Conservation (phyloP, 495 filamentous ascomycete genomes). For the Hyaloscypha hepaticicola region DNA sequence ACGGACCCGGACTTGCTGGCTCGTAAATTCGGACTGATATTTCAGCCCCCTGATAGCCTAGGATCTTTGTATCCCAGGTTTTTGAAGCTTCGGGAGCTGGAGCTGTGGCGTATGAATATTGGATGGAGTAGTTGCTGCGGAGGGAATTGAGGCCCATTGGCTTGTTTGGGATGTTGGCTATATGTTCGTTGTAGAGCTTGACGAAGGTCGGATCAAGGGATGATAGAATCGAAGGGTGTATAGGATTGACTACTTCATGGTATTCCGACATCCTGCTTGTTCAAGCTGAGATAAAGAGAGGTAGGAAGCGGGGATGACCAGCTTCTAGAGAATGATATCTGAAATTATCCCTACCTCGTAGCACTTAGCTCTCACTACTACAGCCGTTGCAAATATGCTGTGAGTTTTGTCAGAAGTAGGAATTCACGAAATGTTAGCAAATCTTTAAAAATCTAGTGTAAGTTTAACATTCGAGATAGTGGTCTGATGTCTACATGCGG, state of each 20-base stretch:
- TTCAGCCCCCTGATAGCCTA: neutral
- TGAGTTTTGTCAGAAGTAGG: too few species aligned
- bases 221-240: conserved; percentile 2
- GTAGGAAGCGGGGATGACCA: neutral
- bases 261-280: conserved; percentile 9
- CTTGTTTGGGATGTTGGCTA: conserved; percentile 11
- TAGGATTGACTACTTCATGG: conserved; percentile 11
- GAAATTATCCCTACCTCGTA: neutral
- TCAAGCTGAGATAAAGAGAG: neutral
- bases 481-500: too few species aligned
- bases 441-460: too few species aligned
- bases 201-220: conserved; percentile 6
- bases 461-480: too few species aligned
- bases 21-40: conserved; percentile 15
- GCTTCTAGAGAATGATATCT: neutral
- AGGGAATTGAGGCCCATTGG: conserved; percentile 2
- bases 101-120: conserved; percentile 10
- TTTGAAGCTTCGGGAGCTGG: conserved; percentile 8
- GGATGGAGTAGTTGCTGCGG: conserved; percentile 7
- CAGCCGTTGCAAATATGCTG: too few species aligned
- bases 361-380: too few species aligned
- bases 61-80: conserved; percentile 2
- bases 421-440: too few species aligned
- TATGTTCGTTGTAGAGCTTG: conserved; percentile 10
- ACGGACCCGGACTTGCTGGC: conserved; percentile 13